Evolutionary conservation across 768 basidiomycete species (phyloP), one percentile per base, ranked within the genome.

Genomic region (Lactarius pseudohatsudake): DNA sequence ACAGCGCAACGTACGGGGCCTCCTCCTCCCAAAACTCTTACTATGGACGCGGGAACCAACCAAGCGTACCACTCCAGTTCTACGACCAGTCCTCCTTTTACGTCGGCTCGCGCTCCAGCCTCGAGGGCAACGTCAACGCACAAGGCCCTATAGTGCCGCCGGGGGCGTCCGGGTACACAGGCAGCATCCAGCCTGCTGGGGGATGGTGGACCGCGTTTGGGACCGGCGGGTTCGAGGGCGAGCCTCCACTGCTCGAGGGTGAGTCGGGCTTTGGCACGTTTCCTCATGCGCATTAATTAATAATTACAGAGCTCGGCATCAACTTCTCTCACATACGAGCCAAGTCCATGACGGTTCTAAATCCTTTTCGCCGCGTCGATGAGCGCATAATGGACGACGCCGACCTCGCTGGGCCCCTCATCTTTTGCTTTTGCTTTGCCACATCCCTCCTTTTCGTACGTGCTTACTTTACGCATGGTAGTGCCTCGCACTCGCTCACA

Each of bases 371-470:
- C 65, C 81, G 81, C 59, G 85, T 96, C 38, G 90, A 97, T 68
- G 92, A 90, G 69, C 89, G 85, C 65, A 98, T 99, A 66, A 99
- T 99, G 97, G 97, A 99, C 77, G 97, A 99, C 72, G 96, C 96
- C 26, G 97, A 99, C 78, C 83, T 99, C 36, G 95, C 96, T 10
- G 97, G 97, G 0, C 97, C 97, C 10, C 85, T 98, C 56, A 85
- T 98, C 6, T 98, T 98, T 79, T 90, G 90, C 74, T 93, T 98
- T 76, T 92, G 92, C 72, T 98, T 98, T 76, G 97, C 90, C 15
- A 89, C 91, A 50, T 94, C 91, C 73, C 84, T 99, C 2, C 85
- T 99, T 59, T 85, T 98, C 68, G 97, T 98, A 64, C 73, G 94
- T 86, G 18, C 43, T n/a, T 45, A 6, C 43, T 45, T 45, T 10